Percentiles rank a stretch among this genome's conserved stretches.
phyloP scores from a whole-genome alignment of 768 basidiomycete genomes.

The Boletus tylopilopsis region DNA sequence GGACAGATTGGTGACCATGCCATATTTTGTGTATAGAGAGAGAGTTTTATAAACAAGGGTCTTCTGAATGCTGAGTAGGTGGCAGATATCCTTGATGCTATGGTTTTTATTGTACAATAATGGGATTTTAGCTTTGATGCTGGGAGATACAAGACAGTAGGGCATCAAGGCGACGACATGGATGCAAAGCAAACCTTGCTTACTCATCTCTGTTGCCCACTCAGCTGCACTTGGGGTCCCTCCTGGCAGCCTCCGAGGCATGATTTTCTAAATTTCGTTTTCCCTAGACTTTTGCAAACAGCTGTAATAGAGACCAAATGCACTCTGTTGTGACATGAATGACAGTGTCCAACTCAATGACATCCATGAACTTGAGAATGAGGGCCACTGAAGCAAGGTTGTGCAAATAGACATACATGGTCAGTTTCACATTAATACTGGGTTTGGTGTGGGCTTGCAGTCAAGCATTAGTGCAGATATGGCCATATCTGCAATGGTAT shows the following conservation, averaged over 20 bases:
- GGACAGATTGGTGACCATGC: neutral
- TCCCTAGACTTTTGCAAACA: too few relatives aligned
- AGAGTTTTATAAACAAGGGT: neutral
- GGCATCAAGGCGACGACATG: too few relatives aligned
- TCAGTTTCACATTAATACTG: neutral
- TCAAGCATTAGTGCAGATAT: neutral
- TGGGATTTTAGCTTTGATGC: neutral
- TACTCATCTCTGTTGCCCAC: too few relatives aligned
- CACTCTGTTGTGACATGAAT: too few relatives aligned
- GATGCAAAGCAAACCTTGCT: too few relatives aligned
- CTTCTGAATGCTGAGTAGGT: neutral
- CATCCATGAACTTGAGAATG: too few relatives aligned
- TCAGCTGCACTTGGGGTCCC: too few relatives aligned
- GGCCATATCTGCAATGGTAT: neutral
- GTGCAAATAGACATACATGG: neutral
- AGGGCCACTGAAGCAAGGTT: too few relatives aligned
- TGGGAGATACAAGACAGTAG: neutral
- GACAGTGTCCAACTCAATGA: too few relatives aligned
- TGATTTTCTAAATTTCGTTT: too few relatives aligned
- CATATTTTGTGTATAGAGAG: neutral
- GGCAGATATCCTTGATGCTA: neutral
- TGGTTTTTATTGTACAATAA: neutral
- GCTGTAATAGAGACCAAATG: too few relatives aligned
- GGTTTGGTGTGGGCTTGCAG: neutral
- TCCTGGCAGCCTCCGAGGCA: too few relatives aligned